Evolutionary conservation across 768 basidiomycete species (phyloP), one percentile per base, ranked within the genome.

Genomic region (Multifurca ochricompacta): DNA sequence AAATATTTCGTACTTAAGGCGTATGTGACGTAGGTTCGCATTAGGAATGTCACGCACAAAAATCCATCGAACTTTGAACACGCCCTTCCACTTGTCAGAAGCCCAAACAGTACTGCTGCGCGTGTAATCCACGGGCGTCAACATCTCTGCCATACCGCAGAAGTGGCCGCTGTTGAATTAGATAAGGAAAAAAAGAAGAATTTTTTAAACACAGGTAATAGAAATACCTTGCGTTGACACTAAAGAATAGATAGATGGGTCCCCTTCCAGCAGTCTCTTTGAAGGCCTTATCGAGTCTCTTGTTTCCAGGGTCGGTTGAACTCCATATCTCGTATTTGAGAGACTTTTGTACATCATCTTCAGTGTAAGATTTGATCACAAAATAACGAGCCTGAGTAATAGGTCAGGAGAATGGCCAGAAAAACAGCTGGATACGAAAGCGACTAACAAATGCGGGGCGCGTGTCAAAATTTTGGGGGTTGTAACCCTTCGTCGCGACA

Each of bases 11-110:
- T 68, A 91, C 90, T 85, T 86, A 45, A 94, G 71, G 59, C 89
- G 84, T 66, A 96, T 94, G 68, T 95, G 92, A 44, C 92, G 77
- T 43, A 96, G 70, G 49, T 84, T 88, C 59, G 88, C 80, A 64
- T 94, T 94, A 23, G 91, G 92, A 46, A 92, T 92, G 66, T 97
- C 95, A 53, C 92, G 84, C 53, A 99, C 93, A 67, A 92, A 98
- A 59, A 98, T 84, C 96, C 96, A 98, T 53, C 86, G 80, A 23
- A 99, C 91, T 72, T 94, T 95, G 76, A 99, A 96, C 48, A 98
- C 91, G 21, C 96, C 96, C 70, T 99, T 98, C 96, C 96, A 99
- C 68, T 99, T 99, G 71, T 98, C 94, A 31, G 94, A 94, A 1
- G 94, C 94, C 96, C 96, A 99, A 18, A 99, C 96, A 1, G 87